Evolutionary conservation across 208 protist species (phyloP).

Genomic region (Angomonas ambiguus): DNA sequence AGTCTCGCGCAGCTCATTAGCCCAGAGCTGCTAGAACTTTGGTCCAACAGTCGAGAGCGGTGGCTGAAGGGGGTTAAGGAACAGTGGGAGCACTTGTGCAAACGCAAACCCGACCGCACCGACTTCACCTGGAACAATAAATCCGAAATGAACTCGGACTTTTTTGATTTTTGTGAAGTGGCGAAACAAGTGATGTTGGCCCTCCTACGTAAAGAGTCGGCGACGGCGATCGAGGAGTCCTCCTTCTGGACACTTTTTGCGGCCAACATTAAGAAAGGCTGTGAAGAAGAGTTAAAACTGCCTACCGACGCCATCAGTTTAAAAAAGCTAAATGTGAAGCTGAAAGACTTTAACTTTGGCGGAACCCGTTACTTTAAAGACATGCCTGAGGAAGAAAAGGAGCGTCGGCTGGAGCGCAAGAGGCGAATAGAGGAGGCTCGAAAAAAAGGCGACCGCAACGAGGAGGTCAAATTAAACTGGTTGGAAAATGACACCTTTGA

Average conservation of each 20-base stretch:
- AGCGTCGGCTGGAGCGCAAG: slow-evolving; percentile 46
- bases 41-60: slow-evolving; percentile 35
- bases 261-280: slow-evolving; percentile 45
- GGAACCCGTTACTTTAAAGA: slow-evolving; percentile 90
- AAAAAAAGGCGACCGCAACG: slow-evolving; percentile 4
- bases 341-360: slow-evolving; percentile 90
- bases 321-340: slow-evolving; percentile 86
- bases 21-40: slow-evolving; percentile 57
- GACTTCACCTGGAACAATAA: slow-evolving; percentile 82
- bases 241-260: slow-evolving; percentile 77
- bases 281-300: slow-evolving; percentile 53
- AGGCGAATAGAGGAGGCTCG: slow-evolving; percentile 68
- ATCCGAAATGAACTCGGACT: slow-evolving; percentile 77
- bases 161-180: slow-evolving; percentile 88
- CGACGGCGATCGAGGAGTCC: slow-evolving; percentile 43
- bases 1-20: slow-evolving; percentile 32
- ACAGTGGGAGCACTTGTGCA: slow-evolving; percentile 47
- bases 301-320: slow-evolving; percentile 64
- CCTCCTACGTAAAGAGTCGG: slow-evolving; percentile 48
- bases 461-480: slow-evolving; percentile 32
- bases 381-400: slow-evolving; percentile 71
- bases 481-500: slow-evolving; percentile 83
- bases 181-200: slow-evolving; percentile 70
- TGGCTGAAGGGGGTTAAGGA: slow-evolving; percentile 61
- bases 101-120: slow-evolving; percentile 38